A percentile compares a stretch with the other conserved stretches of the same genome.
Evolutionary conservation across 192 early-diverging fungal genomes (phyloP).

Genomic region (Rhizophagus sp.): DNA sequence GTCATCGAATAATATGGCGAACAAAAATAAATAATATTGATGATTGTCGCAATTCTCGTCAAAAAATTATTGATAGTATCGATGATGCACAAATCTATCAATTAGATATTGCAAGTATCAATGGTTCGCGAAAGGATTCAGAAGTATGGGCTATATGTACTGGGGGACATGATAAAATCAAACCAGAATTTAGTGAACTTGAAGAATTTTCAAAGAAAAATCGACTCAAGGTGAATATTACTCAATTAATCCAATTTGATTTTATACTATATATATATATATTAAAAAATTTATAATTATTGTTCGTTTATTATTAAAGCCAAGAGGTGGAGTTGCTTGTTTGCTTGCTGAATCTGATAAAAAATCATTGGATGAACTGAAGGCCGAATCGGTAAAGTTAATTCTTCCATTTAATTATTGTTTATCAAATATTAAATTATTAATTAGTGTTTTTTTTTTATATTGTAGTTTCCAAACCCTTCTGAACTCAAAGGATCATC

Average conservation of each 20-base stretch:
- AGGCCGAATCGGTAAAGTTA: background rate
- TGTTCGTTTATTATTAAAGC: background rate
- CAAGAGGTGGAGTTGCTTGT: conserved; percentile 1
- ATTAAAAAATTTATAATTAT: background rate
- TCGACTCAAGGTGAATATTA: background rate
- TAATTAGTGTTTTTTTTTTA: no score
- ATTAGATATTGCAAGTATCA: background rate
- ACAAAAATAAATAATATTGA: background rate
- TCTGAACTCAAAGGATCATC: conserved; percentile 12
- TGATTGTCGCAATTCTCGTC: background rate
- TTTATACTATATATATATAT: no score
- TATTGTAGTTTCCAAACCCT: background rate
- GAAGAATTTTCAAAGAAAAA: background rate
- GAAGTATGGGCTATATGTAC: background rate
- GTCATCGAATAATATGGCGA: background rate
- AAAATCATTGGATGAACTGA: background rate
- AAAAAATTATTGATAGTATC: background rate
- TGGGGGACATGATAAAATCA: background rate
- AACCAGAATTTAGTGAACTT: background rate
- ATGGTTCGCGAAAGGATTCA: background rate
- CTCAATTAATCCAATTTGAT: no score
- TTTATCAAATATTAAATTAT: no score
- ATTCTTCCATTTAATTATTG: background rate
- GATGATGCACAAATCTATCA: background rate
- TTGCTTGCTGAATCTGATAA: background rate